These are phyloP conservation scores for Taxawa tesnikishii DNA, from an alignment of 2,329 filamentous ascomycete genomes.

Conservation along the genomic window DNA sequence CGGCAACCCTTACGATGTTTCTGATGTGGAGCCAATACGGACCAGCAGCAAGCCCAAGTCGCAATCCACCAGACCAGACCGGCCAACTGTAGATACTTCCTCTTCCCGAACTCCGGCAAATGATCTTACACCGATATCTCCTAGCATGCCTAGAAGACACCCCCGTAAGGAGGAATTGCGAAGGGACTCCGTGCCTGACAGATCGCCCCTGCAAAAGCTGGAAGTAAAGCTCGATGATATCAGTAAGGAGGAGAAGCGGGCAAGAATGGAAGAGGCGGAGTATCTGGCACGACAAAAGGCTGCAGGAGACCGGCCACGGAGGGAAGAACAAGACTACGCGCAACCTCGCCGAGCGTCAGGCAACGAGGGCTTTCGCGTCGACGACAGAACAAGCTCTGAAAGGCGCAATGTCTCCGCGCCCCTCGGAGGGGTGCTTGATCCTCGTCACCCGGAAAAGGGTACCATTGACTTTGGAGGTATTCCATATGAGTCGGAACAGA, in stretches of 20 bases:
- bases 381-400: background rate
- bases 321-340: slow-evolving; percentile 8
- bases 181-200: slow-evolving; percentile 57
- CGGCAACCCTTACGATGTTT: background rate
- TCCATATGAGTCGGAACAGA: background rate
- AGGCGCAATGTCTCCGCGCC: background rate
- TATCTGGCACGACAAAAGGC: slow-evolving; percentile 53
- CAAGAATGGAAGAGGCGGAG: slow-evolving; percentile 73
- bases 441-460: background rate
- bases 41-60: background rate
- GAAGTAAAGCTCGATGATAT: slow-evolving; percentile 85
- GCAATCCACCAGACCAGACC: slow-evolving; percentile 1
- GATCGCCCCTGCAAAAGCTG: slow-evolving; percentile 85
- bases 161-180: slow-evolving; percentile 5
- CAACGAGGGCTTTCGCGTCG: background rate
- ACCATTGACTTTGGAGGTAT: background rate
- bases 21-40: background rate
- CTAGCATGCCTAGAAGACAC: background rate
- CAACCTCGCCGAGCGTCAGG: background rate
- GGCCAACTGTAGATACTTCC: slow-evolving; percentile 2
- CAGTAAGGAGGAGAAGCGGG: slow-evolving; percentile 90
- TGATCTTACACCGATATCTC: background rate
- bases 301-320: slow-evolving; percentile 19
- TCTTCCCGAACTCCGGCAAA: background rate
- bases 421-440: background rate